A percentile compares a stretch with the other conserved stretches of the same genome.
Conservation (phyloP, 2,329 filamentous ascomycete species). For the Botrytis aclada region DNA sequence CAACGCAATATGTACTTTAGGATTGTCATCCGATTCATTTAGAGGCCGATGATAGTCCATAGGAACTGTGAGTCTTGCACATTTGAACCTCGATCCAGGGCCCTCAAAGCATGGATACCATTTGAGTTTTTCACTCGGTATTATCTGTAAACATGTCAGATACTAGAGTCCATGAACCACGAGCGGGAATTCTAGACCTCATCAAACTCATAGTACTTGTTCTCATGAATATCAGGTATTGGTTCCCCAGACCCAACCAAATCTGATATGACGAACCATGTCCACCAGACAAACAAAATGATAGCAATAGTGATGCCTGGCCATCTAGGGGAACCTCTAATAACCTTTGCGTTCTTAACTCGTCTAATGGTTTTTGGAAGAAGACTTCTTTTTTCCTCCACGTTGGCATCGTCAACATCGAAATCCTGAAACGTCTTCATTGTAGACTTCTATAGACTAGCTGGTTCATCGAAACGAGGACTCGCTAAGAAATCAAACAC, state of each 20-base stretch:
- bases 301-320: slow-evolving; percentile 14
- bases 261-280: slow-evolving; percentile 13
- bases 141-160: slow-evolving; percentile 38
- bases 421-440: slow-evolving; percentile 11
- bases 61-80: slow-evolving; percentile 46
- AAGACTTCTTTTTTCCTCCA: slow-evolving; percentile 17
- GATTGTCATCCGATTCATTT: slow-evolving; percentile 34
- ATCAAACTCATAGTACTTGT: slow-evolving; percentile 13
- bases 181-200: background rate
- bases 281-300: slow-evolving; percentile 20
- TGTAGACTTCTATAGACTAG: background rate
- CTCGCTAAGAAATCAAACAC: background rate
- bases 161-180: background rate
- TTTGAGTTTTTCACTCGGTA: slow-evolving; percentile 44
- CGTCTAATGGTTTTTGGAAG: slow-evolving; percentile 8
- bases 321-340: background rate
- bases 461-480: background rate
- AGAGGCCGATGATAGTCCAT: slow-evolving; percentile 47
- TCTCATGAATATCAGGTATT: background rate
- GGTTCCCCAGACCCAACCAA: background rate
- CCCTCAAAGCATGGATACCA: slow-evolving; percentile 44
- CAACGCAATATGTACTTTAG: slow-evolving; percentile 34
- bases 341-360: background rate
- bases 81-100: slow-evolving; percentile 34
- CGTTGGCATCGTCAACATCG: slow-evolving; percentile 10